phyloP scores from a whole-genome alignment of 78 protist genomes.

The Monosiga brevicollis region DNA sequence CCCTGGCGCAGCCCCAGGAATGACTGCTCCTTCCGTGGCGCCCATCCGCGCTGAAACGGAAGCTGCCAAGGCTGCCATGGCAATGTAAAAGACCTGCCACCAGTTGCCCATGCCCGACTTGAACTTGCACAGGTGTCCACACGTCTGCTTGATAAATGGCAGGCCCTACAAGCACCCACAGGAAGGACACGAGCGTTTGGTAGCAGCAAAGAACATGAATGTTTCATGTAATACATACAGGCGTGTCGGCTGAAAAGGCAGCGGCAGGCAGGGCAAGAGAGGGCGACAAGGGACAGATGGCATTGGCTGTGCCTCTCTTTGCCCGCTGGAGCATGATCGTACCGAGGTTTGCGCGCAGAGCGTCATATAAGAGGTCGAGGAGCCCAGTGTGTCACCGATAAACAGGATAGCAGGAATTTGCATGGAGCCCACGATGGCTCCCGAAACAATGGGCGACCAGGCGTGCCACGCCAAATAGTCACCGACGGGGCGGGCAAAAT shows the following conservation, averaged over 20 bases:
- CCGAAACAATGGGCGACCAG: not conserved
- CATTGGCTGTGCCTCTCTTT: too few species aligned
- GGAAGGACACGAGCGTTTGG: too few species aligned
- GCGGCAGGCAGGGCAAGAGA: too few species aligned
- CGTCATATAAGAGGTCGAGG: constrained; percentile 6
- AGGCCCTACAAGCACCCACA: too few species aligned
- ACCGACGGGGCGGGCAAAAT: too few species aligned
- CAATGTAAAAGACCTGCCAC: constrained; percentile 5
- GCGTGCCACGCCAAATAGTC: not conserved
- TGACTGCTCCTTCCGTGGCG: not conserved
- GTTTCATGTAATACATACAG: too few species aligned
- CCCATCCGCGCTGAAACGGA: not conserved
- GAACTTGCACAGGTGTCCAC: not conserved
- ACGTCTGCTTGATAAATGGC: too few species aligned
- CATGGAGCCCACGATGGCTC: constrained; percentile 12
- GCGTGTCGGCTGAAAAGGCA: too few species aligned
- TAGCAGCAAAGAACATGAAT: too few species aligned
- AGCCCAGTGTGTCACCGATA: constrained; percentile 6
- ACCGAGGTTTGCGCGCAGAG: constrained; percentile 8
- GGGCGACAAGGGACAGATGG: not conserved
- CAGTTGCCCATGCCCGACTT: constrained; percentile 2
- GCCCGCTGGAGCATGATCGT: too few species aligned
- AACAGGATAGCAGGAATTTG: constrained; percentile 10
- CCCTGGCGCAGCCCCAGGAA: not conserved
- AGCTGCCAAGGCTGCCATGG: constrained; percentile 11